Evolutionary conservation across 2,329 filamentous ascomycete genomes (phyloP), one percentile per base, ranked within the genome.

Genomic region (Cladophialophora carrionii): DNA sequence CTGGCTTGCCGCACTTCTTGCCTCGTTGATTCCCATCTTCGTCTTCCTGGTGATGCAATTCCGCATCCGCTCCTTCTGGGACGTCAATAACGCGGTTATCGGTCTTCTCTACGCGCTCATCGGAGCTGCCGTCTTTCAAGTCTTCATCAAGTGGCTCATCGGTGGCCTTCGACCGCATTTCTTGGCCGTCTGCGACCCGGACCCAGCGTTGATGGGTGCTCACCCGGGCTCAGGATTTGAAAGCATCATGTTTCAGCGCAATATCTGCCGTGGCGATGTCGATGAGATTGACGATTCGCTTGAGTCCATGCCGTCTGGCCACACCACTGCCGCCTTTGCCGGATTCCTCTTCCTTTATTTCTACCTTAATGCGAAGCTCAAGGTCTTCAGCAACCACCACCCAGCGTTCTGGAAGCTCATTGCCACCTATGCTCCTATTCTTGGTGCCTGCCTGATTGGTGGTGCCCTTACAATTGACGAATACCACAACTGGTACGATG

Each of bases 351-450:
- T 85, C 73, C 78, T 92, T 2, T 88, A 83, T 70, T 80, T 92
- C 1, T 92, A 91, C 78, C 84, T 92, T 52, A 92, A 92, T 75
- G 89, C 88, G 55, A 92, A 92, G 79, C 82, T 92, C 70, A 92
- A 91, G 81, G 84, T 91, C 62, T 91, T 87, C 71, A 79, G 85
- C 68, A 88, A 90, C 79, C 88, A 89, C 74, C 89, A 91, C 73
- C 85, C 89, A 0, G 81, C 86, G 12, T 86, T 90, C 83, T 91
- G 89, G 89, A 91, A 91, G 78, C 77, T 91, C 12, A 79, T 89
- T 34, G 83, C 81, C 17, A 79, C 86, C 26, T 89, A 88, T 71
- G 82, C 85, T 0, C 89, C 90, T 0, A 77, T 92, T 2, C 84
- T 92, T 0, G 87, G 86, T 2, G 89, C 89, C 0, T 82, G 81